Evolutionary conservation across 2,329 filamentous ascomycete genomes (phyloP).

Genomic region (Diaporthe capsici): DNA sequence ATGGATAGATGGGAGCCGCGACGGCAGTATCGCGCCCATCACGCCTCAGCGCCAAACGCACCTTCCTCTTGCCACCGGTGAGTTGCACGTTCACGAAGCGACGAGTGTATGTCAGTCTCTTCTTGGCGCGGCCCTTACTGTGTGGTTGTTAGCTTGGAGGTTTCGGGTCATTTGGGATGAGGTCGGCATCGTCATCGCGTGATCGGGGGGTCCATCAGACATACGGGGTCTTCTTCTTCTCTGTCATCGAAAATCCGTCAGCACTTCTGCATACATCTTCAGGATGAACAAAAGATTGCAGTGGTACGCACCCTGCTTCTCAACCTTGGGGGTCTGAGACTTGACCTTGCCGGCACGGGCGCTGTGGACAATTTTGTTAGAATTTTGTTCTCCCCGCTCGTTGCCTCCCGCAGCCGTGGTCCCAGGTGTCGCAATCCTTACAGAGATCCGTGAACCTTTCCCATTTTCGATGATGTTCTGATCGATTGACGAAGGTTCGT

Average conservation of each 20-base stretch:
- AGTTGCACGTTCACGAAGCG: constrained; percentile 97
- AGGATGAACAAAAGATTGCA: background rate
- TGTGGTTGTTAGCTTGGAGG: constrained; percentile 29
- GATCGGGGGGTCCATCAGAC: constrained; percentile 27
- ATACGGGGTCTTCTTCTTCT: constrained; percentile 44
- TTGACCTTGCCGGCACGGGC: constrained; percentile 83
- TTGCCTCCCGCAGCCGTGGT: constrained; percentile 49
- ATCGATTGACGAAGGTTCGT: constrained; percentile 41
- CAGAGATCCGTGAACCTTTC: constrained; percentile 93
- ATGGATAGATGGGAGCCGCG: background rate
- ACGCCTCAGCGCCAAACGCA: constrained; percentile 57
- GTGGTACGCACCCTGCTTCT: constrained; percentile 42
- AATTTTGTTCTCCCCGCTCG: constrained; percentile 44
- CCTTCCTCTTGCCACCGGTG: constrained; percentile 98
- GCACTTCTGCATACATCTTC: background rate
- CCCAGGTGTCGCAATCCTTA: constrained; percentile 58
- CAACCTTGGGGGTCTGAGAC: constrained; percentile 86
- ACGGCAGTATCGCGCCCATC: background rate
- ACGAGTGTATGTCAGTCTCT: constrained; percentile 94
- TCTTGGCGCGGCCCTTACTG: constrained; percentile 90
- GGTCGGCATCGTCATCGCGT: constrained; percentile 12
- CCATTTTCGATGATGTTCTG: constrained; percentile 70
- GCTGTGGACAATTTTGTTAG: constrained; percentile 43
- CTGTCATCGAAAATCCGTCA: constrained; percentile 33
- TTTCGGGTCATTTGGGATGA: background rate